phyloP scores from a whole-genome alignment of 352 stramenopile species.

The Pythium monospermum region DNA sequence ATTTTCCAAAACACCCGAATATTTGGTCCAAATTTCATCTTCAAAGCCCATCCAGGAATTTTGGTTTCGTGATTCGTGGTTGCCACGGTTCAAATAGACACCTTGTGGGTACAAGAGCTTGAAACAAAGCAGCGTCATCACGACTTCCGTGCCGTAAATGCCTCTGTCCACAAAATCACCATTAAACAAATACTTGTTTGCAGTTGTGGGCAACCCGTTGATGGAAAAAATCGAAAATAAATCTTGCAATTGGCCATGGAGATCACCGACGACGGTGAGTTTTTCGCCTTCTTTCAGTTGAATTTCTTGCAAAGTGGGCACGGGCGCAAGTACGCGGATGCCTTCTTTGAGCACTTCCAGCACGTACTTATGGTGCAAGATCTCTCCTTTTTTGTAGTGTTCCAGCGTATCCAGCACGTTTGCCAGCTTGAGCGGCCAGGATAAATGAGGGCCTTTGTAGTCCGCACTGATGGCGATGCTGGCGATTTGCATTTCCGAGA shows the following conservation, averaged over 20 bases:
- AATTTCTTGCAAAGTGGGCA: slow-evolving; percentile 88
- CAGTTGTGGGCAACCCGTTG: slow-evolving; percentile 82
- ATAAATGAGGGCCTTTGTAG: slow-evolving; percentile 74
- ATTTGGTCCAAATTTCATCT: slow-evolving; percentile 84
- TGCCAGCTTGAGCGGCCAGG: slow-evolving; percentile 79
- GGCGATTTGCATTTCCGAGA: slow-evolving; percentile 51
- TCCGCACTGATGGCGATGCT: slow-evolving; percentile 46
- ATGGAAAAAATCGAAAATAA: slow-evolving; percentile 94
- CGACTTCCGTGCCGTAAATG: slow-evolving; percentile 81
- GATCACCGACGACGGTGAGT: slow-evolving; percentile 91
- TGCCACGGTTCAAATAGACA: slow-evolving; percentile 92
- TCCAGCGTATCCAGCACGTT: slow-evolving; percentile 88
- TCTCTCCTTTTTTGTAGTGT: slow-evolving; percentile 84
- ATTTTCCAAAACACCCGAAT: slow-evolving; percentile 57
- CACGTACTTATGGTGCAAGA: slow-evolving; percentile 91
- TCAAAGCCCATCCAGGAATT: slow-evolving; percentile 94
- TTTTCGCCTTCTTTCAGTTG: slow-evolving; percentile 78
- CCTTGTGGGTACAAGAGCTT: slow-evolving; percentile 75
- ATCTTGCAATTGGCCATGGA: slow-evolving; percentile 94
- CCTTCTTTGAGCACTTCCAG: slow-evolving; percentile 75
- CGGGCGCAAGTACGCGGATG: slow-evolving; percentile 48
- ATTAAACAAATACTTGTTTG: slow-evolving; percentile 97
- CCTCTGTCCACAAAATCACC: slow-evolving; percentile 95
- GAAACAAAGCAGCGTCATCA: slow-evolving; percentile 76
- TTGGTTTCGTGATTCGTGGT: slow-evolving; percentile 94